Evolutionary conservation across 2,329 filamentous ascomycete genomes (phyloP).

Genomic region (Cyclaneusma minus): DNA sequence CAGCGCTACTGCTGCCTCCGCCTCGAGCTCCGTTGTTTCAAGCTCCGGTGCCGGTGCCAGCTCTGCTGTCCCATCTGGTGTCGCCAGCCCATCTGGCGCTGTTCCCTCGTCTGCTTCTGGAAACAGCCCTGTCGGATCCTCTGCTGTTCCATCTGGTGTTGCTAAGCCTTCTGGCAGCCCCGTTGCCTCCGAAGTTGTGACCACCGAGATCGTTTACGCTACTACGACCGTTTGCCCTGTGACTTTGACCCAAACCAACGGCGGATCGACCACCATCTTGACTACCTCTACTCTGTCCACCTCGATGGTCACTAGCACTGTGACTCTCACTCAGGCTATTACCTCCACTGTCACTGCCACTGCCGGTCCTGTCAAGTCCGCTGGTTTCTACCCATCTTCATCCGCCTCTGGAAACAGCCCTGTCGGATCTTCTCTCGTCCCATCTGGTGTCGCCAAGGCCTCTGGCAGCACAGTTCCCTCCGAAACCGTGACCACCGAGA

Average conservation of each 20-base stretch:
- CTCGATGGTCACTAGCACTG: conserved; percentile 5
- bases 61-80: conserved; percentile 1
- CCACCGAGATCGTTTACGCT: too few species aligned
- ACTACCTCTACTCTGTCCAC: conserved; percentile 1
- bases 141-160: conserved; percentile 1
- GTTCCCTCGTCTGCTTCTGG: conserved; percentile 4
- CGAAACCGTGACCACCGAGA: conserved; percentile 5
- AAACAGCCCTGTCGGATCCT: too few species aligned
- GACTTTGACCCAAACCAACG: too few species aligned
- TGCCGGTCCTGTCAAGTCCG: too few species aligned
- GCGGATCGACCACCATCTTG: too few species aligned
- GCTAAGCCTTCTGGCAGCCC: too few species aligned
- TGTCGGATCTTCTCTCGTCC: conserved; percentile 1
- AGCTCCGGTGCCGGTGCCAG: conserved; percentile 4
- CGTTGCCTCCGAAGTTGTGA: too few species aligned
- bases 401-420: conserved; percentile 3
- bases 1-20: conserved; percentile 4
- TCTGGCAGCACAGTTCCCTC: conserved; percentile 1
- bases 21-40: conserved; percentile 3
- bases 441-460: conserved; percentile 1
- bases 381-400: too few species aligned
- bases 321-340: background rate
- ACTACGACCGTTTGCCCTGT: too few species aligned
- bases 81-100: conserved; percentile 5
- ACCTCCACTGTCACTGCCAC: too few species aligned